phyloP scores from a whole-genome alignment of 73 alveolate genomes.

The Tetrahymena elliotti region DNA sequence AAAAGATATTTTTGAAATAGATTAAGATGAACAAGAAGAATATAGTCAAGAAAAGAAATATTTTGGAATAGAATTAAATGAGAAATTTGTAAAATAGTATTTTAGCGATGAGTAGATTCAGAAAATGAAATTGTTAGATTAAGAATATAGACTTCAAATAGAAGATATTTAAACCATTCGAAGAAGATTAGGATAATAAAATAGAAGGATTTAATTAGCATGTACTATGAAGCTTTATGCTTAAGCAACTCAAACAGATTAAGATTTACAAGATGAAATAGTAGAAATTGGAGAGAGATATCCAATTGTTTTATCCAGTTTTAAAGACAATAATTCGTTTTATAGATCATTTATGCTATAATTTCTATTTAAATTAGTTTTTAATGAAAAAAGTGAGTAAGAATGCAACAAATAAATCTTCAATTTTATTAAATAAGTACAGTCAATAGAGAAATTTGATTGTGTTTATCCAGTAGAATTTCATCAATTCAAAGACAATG shows the following conservation, averaged over 20 bases:
- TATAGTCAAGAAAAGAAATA: background rate
- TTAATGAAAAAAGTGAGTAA: background rate
- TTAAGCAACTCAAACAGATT: background rate
- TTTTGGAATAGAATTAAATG: background rate
- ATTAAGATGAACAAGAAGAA: background rate
- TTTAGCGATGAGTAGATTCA: background rate
- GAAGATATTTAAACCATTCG: background rate
- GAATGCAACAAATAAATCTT: background rate
- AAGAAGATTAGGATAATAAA: background rate
- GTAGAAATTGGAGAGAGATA: background rate
- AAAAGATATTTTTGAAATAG: background rate
- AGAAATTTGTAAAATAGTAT: background rate
- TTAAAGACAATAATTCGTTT: background rate
- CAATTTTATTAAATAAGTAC: background rate
- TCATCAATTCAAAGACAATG: background rate
- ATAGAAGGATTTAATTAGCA: background rate
- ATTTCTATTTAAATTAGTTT: background rate
- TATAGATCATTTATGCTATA: background rate
- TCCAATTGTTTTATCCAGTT: background rate
- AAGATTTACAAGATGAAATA: background rate
- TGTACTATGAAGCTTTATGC: background rate
- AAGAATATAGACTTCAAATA: background rate
- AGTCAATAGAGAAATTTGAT: background rate
- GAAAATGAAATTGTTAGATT: background rate
- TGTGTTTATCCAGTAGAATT: background rate